These are phyloP conservation scores for Carpinus viminea DNA, from an alignment of 306 rosid genomes.

Conservation along the genomic window DNA sequence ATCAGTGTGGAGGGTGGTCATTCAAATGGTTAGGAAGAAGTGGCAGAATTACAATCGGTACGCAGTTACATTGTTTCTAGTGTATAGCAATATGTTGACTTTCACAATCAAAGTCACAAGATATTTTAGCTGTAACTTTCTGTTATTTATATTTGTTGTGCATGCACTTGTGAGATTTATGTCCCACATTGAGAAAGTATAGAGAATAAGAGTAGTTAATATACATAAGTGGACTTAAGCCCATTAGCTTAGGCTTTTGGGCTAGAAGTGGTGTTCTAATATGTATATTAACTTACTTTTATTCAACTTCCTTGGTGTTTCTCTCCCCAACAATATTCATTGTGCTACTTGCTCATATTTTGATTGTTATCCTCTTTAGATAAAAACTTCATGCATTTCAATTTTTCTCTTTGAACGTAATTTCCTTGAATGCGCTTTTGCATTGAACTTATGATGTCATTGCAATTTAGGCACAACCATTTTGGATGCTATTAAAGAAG, in stretches of 20 bases:
- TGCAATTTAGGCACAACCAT: conserved; percentile 45
- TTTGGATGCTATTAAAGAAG: conserved; percentile 49
- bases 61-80: conserved; percentile 12
- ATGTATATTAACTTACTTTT: too few relatives aligned
- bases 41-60: conserved; percentile 79
- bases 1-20: conserved; percentile 95
- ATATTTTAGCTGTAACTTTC: neutral
- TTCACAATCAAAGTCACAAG: conserved; percentile 3
- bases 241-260: too few relatives aligned
- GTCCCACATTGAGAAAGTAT: too few relatives aligned
- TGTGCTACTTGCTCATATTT: neutral
- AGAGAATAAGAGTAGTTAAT: too few relatives aligned
- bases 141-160: neutral
- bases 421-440: neutral
- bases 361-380: too few relatives aligned
- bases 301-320: too few relatives aligned
- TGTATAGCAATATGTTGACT: neutral
- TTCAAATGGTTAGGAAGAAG: conserved; percentile 59
- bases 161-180: too few relatives aligned
- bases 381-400: too few relatives aligned
- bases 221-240: too few relatives aligned
- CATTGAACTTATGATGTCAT: neutral
- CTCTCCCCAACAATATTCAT: too few relatives aligned
- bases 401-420: too few relatives aligned
- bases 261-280: too few relatives aligned